A percentile compares a stretch with the other conserved stretches of the same genome.
Evolutionary conservation across 1,284 basidiomycete genomes (phyloP).

Genomic region (Leccinum laetum): DNA sequence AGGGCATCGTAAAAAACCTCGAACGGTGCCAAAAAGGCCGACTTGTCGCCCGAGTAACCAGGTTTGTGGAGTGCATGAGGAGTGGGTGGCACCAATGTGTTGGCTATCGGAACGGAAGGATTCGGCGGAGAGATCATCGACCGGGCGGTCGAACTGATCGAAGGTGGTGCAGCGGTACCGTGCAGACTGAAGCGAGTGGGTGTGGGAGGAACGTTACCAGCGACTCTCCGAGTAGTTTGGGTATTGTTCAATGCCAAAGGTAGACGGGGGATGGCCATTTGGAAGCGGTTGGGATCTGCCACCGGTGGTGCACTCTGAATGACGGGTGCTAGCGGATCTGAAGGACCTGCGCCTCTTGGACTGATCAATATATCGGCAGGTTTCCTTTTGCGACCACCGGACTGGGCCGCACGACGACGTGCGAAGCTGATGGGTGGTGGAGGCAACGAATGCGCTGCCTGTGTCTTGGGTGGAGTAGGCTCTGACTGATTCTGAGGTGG

Average conservation of each 20-base stretch:
- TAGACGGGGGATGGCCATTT: conserved; percentile 68
- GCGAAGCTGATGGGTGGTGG: conserved; percentile 76
- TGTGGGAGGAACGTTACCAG: conserved; percentile 66
- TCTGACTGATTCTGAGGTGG: conserved; percentile 15
- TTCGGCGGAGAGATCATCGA: conserved; percentile 48
- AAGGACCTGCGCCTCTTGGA: conserved; percentile 55
- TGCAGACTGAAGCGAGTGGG: conserved; percentile 63
- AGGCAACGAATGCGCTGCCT: conserved; percentile 41
- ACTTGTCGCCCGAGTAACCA: conserved; percentile 60
- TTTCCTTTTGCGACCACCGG: conserved; percentile 61
- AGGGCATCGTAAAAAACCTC: conserved; percentile 78
- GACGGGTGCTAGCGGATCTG: conserved; percentile 56
- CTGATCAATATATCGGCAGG: conserved; percentile 78
- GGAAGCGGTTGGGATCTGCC: conserved; percentile 44
- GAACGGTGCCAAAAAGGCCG: conserved; percentile 75
- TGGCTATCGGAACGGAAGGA: conserved; percentile 59
- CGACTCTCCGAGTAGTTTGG: conserved; percentile 46
- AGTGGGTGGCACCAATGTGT: conserved; percentile 62
- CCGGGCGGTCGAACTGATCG: conserved; percentile 24
- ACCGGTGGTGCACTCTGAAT: conserved; percentile 77
- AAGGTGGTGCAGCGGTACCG: conserved; percentile 28
- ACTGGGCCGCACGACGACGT: conserved; percentile 61
- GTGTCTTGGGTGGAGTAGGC: conserved; percentile 14
- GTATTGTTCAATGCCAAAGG: conserved; percentile 50
- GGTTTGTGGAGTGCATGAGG: conserved; percentile 60